These are phyloP conservation scores for Cinnamomum micranthum DNA, from an alignment of 164 flowering plant species.

Conservation along the genomic window DNA sequence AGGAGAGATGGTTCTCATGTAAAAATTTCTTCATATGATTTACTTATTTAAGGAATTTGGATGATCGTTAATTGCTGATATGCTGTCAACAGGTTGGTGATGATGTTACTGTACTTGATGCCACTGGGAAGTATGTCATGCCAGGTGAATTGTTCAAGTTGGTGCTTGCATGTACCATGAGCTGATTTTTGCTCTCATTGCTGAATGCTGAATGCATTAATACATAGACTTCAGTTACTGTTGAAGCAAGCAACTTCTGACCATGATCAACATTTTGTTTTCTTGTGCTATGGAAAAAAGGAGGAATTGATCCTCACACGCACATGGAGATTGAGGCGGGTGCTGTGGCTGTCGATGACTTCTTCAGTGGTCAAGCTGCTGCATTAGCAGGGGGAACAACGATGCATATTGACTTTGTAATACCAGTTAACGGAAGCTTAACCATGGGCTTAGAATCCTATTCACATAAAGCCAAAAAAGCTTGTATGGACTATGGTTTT, in stretches of 20 bases:
- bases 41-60: background rate
- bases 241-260: background rate
- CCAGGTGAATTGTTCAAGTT: slow-evolving; percentile 56
- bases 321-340: slow-evolving; percentile 84
- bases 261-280: background rate
- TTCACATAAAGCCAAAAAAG: slow-evolving; percentile 53
- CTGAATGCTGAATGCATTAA: background rate
- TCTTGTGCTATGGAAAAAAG: slow-evolving; percentile 31
- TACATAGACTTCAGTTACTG: background rate
- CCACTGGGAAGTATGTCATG: slow-evolving; percentile 94
- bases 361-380: slow-evolving; percentile 96
- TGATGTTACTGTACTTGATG: slow-evolving; percentile 80
- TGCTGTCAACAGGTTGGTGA: slow-evolving; percentile 61
- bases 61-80: background rate
- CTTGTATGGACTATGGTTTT: slow-evolving; percentile 98
- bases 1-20: background rate
- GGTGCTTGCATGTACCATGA: background rate
- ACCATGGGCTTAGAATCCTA: slow-evolving; percentile 66
- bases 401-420: slow-evolving; percentile 92
- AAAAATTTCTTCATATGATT: too few species aligned
- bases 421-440: slow-evolving; percentile 80
- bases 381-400: slow-evolving; percentile 99
- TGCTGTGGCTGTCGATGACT: slow-evolving; percentile 77
- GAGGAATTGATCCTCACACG: slow-evolving; percentile 99
- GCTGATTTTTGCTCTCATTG: background rate